phyloP scores from a whole-genome alignment of 2,329 filamentous ascomycete genomes.

The Fusarium irregulare region DNA sequence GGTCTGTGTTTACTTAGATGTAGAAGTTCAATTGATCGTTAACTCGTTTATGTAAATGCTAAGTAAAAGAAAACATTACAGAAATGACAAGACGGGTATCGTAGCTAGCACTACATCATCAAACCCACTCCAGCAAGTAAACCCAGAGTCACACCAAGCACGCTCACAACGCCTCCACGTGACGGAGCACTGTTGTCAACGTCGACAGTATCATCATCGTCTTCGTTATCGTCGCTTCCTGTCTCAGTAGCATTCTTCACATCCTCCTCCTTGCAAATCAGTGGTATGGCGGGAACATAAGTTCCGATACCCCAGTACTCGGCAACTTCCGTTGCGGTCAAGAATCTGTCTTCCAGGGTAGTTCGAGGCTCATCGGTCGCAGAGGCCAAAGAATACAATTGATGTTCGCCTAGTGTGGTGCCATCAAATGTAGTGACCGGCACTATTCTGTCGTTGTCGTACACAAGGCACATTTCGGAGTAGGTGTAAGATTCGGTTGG shows the following conservation, averaged over 20 bases:
- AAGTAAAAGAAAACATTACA: not conserved
- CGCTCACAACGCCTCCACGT: not conserved
- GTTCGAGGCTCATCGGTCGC: not conserved
- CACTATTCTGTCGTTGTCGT: rapidly evolving
- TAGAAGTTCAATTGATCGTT: not conserved
- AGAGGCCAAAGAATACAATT: not conserved
- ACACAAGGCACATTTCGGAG: not conserved
- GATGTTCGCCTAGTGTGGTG: not conserved
- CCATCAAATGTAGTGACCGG: not conserved
- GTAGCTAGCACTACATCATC: not conserved
- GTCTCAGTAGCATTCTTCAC: not conserved
- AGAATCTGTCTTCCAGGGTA: not conserved
- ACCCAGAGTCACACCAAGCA: not conserved
- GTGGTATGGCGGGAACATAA: not conserved
- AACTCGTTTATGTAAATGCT: not conserved
- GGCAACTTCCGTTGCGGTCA: not conserved
- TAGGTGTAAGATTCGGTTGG: not conserved
- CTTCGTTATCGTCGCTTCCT: not conserved
- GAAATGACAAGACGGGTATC: not conserved
- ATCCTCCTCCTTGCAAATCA: not conserved
- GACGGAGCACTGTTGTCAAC: not conserved
- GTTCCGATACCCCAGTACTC: not conserved
- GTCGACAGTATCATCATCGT: not conserved
- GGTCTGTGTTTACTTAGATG: too few relatives aligned
- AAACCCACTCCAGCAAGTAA: not conserved